Percentiles rank a stretch among this genome's conserved stretches.
These are phyloP conservation scores for Colletotrichum simmondsii DNA, from an alignment of 2,329 filamentous ascomycete species.

Conservation along the genomic window DNA sequence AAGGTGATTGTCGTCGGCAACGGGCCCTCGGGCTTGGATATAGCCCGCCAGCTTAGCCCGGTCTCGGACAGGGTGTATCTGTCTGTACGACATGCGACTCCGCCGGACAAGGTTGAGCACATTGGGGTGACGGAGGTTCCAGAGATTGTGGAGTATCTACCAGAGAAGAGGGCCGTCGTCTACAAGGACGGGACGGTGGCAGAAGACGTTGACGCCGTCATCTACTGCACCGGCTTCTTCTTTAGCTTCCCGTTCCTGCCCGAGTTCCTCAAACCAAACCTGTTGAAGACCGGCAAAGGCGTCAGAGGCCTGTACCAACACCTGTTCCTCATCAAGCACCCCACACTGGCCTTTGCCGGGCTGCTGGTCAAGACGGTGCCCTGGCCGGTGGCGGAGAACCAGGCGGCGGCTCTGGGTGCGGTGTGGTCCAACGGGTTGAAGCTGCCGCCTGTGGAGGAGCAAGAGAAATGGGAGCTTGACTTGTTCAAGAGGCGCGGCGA, in stretches of 20 bases:
- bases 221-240: slow-evolving; percentile 87
- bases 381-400: slow-evolving; percentile 82
- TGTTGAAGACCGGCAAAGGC: slow-evolving; percentile 76
- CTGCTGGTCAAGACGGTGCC: slow-evolving; percentile 89
- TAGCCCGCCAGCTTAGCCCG: slow-evolving; percentile 78
- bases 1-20: slow-evolving; percentile 89
- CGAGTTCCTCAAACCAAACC: slow-evolving; percentile 49
- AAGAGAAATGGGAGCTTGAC: slow-evolving; percentile 75
- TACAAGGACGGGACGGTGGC: slow-evolving; percentile 73
- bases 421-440: slow-evolving; percentile 78
- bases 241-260: slow-evolving; percentile 78
- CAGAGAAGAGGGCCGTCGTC: slow-evolving; percentile 67
- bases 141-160: slow-evolving; percentile 67
- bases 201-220: slow-evolving; percentile 71
- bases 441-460: slow-evolving; percentile 71
- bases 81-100: slow-evolving; percentile 66
- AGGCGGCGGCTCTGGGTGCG: slow-evolving; percentile 80
- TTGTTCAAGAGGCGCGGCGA: slow-evolving; percentile 61
- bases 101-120: slow-evolving; percentile 56
- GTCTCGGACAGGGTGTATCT: slow-evolving; percentile 71
- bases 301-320: slow-evolving; percentile 83
- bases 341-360: slow-evolving; percentile 81
- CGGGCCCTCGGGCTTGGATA: slow-evolving; percentile 85
- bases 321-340: slow-evolving; percentile 78
- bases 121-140: slow-evolving; percentile 62